phyloP scores from a whole-genome alignment of 2,329 filamentous ascomycete genomes.

The Rhytidhysteron rufulum region DNA sequence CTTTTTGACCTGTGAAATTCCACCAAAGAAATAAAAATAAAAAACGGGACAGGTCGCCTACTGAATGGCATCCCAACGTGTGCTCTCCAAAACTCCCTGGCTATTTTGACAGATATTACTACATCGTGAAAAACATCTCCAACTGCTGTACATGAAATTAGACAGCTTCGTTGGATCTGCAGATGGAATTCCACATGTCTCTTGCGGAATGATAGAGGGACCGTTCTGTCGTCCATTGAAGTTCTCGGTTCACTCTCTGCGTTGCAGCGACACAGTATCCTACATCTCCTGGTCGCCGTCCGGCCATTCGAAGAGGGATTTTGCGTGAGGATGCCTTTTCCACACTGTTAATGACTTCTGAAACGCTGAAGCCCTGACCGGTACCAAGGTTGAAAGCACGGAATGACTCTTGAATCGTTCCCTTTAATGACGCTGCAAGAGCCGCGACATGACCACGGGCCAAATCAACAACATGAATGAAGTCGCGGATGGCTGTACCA shows the following conservation, averaged over 20 bases:
- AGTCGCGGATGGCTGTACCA: conserved; percentile 64
- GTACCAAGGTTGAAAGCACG: conserved; percentile 40
- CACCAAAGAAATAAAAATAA: no score
- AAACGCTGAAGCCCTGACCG: conserved; percentile 41
- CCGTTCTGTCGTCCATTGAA: conserved; percentile 38
- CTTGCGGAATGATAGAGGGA: conserved; percentile 32
- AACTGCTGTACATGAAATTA: no score
- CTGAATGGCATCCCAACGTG: no score
- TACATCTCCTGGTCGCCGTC: conserved; percentile 39
- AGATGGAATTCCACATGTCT: conserved; percentile 40
- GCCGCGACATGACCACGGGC: conserved; percentile 63
- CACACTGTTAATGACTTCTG: conserved; percentile 38
- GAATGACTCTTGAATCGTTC: conserved; percentile 30
- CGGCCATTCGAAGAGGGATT: conserved; percentile 35
- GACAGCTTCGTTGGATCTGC: no score
- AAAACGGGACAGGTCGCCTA: no score
- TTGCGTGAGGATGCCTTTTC: conserved; percentile 31
- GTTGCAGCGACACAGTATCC: conserved; percentile 40
- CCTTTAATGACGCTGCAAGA: conserved; percentile 37
- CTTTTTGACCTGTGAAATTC: no score
- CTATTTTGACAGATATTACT: no score
- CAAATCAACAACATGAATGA: conserved; percentile 64
- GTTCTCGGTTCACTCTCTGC: conserved; percentile 33
- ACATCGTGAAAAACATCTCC: no score
- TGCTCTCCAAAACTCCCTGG: no score